Base-by-base conservation (phyloP, 2,329 filamentous ascomycete species). In the Penicillium fuscoglaucum region DNA sequence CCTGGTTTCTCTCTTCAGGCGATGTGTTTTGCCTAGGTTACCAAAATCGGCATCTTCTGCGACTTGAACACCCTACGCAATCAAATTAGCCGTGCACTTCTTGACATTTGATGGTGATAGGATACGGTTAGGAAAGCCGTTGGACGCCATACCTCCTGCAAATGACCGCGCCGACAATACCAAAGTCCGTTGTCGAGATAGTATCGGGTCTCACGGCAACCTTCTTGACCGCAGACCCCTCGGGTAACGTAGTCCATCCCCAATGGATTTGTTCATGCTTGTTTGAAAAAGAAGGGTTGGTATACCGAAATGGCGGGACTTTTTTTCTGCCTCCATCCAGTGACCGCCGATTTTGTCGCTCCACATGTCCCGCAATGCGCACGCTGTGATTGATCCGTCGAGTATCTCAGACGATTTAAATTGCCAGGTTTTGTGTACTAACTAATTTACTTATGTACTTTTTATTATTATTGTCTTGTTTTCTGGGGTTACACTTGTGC, bases 121-220 rank as follows among this genome's bases (percentile, higher is more conserved):
- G 44, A 46, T 15, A 53, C 26, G n/a, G 48, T 52, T 47, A 39
- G 50, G 41, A 55, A 58, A 64, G 28, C 53, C 29, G 45, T 35
- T 21, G 17, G 49, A 37, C 48, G 44, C 49, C 74, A 61, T 76
- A 90, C 89, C 76, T 91, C 87, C 66, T 93, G 87, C 65, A 88
- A 85, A 78, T 96, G 91, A 33, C 91, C 91, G 65, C 90, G 87
- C 62, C 88, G 82, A 74, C 91, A 96, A 73, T 90, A 96, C 61
- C 87, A 85, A 58, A 88, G 83, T 4, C 91, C 90, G 74, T 90
- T 89, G 64, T 92, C 87, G 33, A 87, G 79, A 70, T 90, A 90
- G 77, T 89, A 91, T 61, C 84, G 83, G 43, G 82, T 83, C 52
- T 89, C 88, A 59, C 89, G 87, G 71, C 91, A 96, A 68, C 84